Percentiles rank a stretch among this genome's conserved stretches.
These are phyloP conservation scores for Colletotrichum echinochloae DNA, from an alignment of 2,329 filamentous ascomycete species.

Conservation along the genomic window DNA sequence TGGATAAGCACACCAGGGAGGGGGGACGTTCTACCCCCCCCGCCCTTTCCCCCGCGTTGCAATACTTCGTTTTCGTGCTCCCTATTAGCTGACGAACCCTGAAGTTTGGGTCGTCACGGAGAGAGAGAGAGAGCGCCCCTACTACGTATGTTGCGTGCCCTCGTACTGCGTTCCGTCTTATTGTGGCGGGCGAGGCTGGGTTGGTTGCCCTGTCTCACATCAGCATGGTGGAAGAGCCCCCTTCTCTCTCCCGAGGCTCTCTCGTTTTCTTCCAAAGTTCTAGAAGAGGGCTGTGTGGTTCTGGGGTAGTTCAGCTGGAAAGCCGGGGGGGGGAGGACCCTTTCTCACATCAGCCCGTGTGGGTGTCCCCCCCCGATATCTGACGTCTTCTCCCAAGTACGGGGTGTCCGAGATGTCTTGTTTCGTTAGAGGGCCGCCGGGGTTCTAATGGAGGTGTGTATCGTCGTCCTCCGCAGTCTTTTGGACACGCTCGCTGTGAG, in stretches of 20 bases:
- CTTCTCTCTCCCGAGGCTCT: not conserved
- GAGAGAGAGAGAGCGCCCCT: too few species aligned
- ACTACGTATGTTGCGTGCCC: not conserved
- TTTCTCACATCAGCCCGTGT: slow-evolving; percentile 1
- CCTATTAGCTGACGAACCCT: not conserved
- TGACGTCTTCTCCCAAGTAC: not conserved
- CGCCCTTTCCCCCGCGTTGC: not conserved
- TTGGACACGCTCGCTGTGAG: too few species aligned
- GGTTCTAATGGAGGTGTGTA: too few species aligned
- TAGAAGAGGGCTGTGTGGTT: not conserved
- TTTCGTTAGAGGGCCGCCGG: too few species aligned
- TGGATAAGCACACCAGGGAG: not conserved
- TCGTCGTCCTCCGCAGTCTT: too few species aligned
- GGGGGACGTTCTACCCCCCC: not conserved
- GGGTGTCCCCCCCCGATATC: not conserved
- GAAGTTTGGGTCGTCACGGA: not conserved
- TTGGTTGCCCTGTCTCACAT: not conserved
- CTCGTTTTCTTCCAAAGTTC: not conserved
- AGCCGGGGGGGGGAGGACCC: not conserved
- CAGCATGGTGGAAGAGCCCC: not conserved
- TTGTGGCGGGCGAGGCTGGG: not conserved
- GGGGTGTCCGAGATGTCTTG: not conserved
- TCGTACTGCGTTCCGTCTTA: not conserved
- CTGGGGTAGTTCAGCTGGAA: not conserved
- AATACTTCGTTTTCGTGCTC: not conserved